These are phyloP conservation scores for Plasmodium relictum DNA, from an alignment of 169 alveolate species.

Conservation along the genomic window DNA sequence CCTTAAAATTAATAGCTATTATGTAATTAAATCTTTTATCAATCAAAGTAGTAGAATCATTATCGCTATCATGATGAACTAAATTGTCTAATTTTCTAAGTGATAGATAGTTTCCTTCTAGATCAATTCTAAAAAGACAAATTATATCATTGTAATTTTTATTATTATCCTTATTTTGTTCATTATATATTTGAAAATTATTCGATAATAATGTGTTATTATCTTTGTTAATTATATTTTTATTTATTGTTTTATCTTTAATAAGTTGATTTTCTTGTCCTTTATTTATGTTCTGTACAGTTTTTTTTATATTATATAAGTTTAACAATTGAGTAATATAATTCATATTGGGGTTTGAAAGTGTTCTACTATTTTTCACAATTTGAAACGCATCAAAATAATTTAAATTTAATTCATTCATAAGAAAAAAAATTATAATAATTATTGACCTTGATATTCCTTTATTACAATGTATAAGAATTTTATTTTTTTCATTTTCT, in stretches of 20 bases:
- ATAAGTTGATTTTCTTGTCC: not conserved
- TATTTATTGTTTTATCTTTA: not conserved
- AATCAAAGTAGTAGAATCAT: not conserved
- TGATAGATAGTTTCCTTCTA: not conserved
- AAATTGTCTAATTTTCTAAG: not conserved
- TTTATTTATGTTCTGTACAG: not conserved
- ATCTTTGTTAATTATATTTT: not conserved
- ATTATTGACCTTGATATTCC: slow-evolving; percentile 82
- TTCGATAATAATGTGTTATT: not conserved
- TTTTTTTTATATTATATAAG: not conserved
- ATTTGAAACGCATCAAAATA: slow-evolving; percentile 80
- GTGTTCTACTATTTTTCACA: slow-evolving; percentile 78
- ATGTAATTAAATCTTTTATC: slow-evolving; percentile 53
- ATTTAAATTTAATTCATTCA: slow-evolving; percentile 67
- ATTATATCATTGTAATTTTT: not conserved
- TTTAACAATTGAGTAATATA: slow-evolving; percentile 74
- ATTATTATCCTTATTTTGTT: not conserved
- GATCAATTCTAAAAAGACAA: slow-evolving; percentile 21
- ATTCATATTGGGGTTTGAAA: slow-evolving; percentile 80
- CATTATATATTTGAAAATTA: not conserved
- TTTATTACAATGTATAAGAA: slow-evolving; percentile 80
- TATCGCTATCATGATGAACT: not conserved
- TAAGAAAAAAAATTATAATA: slow-evolving; percentile 80
- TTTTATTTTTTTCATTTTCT: slow-evolving; percentile 36
- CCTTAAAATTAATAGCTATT: slow-evolving; percentile 6